Evolutionary conservation across 306 rosid genomes (phyloP), one percentile per base, ranked within the genome.

Genomic region (Prunus kanzakura): DNA sequence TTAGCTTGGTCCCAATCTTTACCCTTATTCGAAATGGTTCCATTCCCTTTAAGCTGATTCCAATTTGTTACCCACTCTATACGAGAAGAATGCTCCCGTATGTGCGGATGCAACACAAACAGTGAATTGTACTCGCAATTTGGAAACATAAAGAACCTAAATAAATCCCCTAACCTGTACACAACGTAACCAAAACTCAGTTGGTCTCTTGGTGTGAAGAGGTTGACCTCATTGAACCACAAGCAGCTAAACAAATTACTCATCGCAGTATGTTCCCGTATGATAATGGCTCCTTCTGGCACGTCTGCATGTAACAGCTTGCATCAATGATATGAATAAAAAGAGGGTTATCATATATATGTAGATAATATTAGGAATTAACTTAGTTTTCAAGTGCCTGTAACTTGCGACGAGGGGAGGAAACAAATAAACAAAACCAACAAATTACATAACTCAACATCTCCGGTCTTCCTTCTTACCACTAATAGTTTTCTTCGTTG

Each of bases 141-240:
- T 4, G 96, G 98, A 83, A 96, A 92, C 99, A 96, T 96, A 77
- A 80, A 91, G 85, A 89, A 89, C 76, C 79, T 82, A 64, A 96
- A 92, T 0, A 84, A 10, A 30, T 82, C 89, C 80, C 85, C 84
- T 79, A 96, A 80, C 82, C 99, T 91, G 92, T 87, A 92, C 8
- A 90, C 92, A 64, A 88, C 96, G 78, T 92, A 96, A 25, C 99
- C 97, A 77, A 96, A 96, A 83, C 99, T 92, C 85, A 96, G 88
- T 84, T 96, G 99, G 83, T 96, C 99, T 84, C 98, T 89, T 22
- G 99, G 98, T 20, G 99, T 96, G 88, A 96, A 91, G 84, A 91
- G 96, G 87, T 92, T 81, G 64, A 96, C 98, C 91, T 92, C 98
- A 50, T 91, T 96, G 86, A 96, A 96, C 99, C 98, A 96, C 88